Conservation (phyloP, 2,329 filamentous ascomycete genomes). For the Colletotrichum australisinense region DNA sequence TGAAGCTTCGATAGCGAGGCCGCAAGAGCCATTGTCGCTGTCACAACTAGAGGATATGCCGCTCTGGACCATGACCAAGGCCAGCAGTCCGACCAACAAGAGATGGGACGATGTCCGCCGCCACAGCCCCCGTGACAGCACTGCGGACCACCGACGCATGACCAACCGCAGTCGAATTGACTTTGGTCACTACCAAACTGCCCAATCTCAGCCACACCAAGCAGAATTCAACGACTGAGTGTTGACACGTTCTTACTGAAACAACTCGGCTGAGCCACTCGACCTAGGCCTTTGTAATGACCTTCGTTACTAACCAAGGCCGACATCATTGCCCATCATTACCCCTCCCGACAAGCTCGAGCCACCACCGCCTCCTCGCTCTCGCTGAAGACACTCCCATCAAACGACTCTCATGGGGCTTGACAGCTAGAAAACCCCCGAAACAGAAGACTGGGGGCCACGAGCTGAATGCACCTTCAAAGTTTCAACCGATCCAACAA, state of each 20-base stretch:
- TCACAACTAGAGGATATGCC: too few relatives aligned
- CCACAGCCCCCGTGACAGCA: background rate
- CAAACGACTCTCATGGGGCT: background rate
- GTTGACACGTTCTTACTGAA: background rate
- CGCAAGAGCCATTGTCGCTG: too few relatives aligned
- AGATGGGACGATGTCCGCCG: background rate
- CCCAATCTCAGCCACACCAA: background rate
- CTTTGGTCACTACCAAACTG: background rate
- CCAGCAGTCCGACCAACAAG: background rate
- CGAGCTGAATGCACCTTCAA: slow-evolving; percentile 15
- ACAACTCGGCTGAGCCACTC: background rate
- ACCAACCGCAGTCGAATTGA: slow-evolving; percentile 1
- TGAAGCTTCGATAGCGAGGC: too few relatives aligned
- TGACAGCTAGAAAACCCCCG: slow-evolving; percentile 3
- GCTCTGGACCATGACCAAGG: too few relatives aligned
- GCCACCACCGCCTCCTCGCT: slow-evolving; percentile 14
- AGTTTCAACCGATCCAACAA: slow-evolving; percentile 9
- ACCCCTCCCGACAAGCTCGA: slow-evolving; percentile 9
- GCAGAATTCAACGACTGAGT: background rate
- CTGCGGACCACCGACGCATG: background rate
- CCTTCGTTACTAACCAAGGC: background rate
- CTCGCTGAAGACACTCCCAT: background rate
- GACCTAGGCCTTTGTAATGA: background rate
- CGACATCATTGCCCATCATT: background rate
- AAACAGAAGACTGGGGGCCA: slow-evolving; percentile 16